These are phyloP conservation scores for Penicillium angulare DNA, from an alignment of 495 filamentous ascomycete genomes.

Conservation along the genomic window DNA sequence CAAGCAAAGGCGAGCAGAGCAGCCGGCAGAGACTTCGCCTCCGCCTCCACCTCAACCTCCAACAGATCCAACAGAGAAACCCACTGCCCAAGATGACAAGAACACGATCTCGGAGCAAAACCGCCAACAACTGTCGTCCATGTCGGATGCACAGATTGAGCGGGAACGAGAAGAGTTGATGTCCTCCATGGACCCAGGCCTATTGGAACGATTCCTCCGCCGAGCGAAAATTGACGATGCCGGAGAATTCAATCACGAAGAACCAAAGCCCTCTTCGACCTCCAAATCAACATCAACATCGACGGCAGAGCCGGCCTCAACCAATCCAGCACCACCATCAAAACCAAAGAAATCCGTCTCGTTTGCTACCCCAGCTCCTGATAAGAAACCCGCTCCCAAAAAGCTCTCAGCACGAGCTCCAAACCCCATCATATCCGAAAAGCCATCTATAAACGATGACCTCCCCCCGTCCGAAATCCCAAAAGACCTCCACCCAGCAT, in stretches of 20 bases:
- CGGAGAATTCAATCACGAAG: neutral
- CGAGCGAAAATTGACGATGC: conserved; percentile 76
- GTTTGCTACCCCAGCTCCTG: conserved; percentile 23
- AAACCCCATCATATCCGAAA: conserved; percentile 14
- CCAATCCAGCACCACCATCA: conserved; percentile 3
- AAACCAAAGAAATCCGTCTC: conserved; percentile 32
- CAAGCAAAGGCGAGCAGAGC: conserved; percentile 60
- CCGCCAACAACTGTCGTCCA: conserved; percentile 64
- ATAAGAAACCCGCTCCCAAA: conserved; percentile 1
- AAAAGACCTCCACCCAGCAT: conserved; percentile 42
- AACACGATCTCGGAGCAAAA: conserved; percentile 80
- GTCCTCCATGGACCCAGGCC: conserved; percentile 60
- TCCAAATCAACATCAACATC: too few species aligned
- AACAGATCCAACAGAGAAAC: neutral
- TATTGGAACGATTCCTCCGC: conserved; percentile 74
- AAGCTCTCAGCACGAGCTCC: conserved; percentile 3
- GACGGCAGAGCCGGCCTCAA: conserved; percentile 1
- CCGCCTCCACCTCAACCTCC: neutral
- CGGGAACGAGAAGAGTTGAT: conserved; percentile 73
- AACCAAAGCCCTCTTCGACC: neutral
- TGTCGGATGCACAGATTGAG: conserved; percentile 81
- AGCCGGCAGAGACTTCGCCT: neutral
- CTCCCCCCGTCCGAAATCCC: conserved; percentile 33
- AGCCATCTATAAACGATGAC: conserved; percentile 34
- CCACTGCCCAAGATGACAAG: conserved; percentile 50